Conservation (phyloP, 73 alveolate genomes). For the Paramecium caudatum region DNA sequence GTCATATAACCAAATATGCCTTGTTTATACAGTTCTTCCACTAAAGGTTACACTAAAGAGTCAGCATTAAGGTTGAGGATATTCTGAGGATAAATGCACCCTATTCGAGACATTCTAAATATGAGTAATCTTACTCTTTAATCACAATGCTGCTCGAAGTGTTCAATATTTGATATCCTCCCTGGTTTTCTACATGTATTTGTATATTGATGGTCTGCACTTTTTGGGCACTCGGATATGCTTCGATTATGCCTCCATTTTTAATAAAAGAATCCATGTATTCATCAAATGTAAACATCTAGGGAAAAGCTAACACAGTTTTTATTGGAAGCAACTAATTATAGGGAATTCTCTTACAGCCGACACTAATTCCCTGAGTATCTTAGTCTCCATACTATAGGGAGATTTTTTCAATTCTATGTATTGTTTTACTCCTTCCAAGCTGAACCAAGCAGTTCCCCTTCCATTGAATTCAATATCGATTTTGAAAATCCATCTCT, state of each 20-base stretch:
- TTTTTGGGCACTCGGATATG: constrained; percentile 19
- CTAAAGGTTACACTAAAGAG: constrained; percentile 9
- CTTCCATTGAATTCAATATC: constrained; percentile 63
- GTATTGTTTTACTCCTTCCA: constrained; percentile 63
- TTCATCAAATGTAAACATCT: constrained; percentile 55
- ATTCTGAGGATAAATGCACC: constrained; percentile 44
- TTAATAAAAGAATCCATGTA: constrained; percentile 31
- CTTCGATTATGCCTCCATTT: constrained; percentile 62
- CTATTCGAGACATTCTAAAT: constrained; percentile 9
- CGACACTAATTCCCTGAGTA: constrained; percentile 53
- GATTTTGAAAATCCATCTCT: constrained; percentile 51
- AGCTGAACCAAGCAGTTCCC: constrained; percentile 65
- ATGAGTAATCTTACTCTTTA: constrained; percentile 33
- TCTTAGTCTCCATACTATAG: background rate
- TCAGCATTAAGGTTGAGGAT: background rate
- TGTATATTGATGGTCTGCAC: constrained; percentile 40
- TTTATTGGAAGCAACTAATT: constrained; percentile 42
- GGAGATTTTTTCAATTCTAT: constrained; percentile 57
- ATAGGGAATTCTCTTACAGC: background rate
- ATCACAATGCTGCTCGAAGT: constrained; percentile 49
- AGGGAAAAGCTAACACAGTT: constrained; percentile 53
- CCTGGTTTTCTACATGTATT: background rate
- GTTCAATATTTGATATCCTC: constrained; percentile 29
- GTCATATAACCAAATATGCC: constrained; percentile 50
- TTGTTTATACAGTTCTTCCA: constrained; percentile 34